A percentile compares a stretch with the other conserved stretches of the same genome.
Conservation (phyloP, 192 early-diverging fungal genomes). For the Dissophora globulifera region DNA sequence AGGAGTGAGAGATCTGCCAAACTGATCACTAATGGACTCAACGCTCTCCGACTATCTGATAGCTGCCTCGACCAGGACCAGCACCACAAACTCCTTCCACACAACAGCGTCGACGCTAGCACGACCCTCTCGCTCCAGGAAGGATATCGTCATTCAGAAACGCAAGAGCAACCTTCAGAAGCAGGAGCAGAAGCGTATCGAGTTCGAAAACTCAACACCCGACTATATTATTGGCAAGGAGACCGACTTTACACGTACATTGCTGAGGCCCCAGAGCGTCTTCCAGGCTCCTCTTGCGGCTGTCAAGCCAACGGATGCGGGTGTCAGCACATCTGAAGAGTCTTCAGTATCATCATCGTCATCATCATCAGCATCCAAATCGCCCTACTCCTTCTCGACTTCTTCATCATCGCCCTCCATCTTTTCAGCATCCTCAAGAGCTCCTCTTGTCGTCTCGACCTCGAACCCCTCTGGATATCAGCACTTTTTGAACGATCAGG, state of each 20-base stretch:
- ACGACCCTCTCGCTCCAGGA: slow-evolving; percentile 41
- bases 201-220: slow-evolving; percentile 41
- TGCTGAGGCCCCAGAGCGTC: slow-evolving; percentile 40
- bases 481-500: slow-evolving; percentile 60
- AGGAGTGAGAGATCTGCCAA: not conserved
- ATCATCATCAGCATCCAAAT: too few relatives aligned
- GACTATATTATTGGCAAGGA: slow-evolving; percentile 52
- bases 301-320: slow-evolving; percentile 27
- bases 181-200: slow-evolving; percentile 37
- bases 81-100: slow-evolving; percentile 28
- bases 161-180: slow-evolving; percentile 51
- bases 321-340: not conserved
- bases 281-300: slow-evolving; percentile 44
- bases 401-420: slow-evolving; percentile 46
- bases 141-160: slow-evolving; percentile 47
- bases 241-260: slow-evolving; percentile 50
- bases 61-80: slow-evolving; percentile 43
- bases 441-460: slow-evolving; percentile 40
- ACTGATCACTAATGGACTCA: too few relatives aligned
- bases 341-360: slow-evolving; percentile 4
- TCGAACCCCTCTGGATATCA: slow-evolving; percentile 58
- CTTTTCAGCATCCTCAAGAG: slow-evolving; percentile 32
- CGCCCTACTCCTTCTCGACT: slow-evolving; percentile 21
- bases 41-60: not conserved
- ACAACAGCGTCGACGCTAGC: slow-evolving; percentile 42